Conservation (phyloP, 2,329 filamentous ascomycete genomes). For the Phyllosticta citriasiana region DNA sequence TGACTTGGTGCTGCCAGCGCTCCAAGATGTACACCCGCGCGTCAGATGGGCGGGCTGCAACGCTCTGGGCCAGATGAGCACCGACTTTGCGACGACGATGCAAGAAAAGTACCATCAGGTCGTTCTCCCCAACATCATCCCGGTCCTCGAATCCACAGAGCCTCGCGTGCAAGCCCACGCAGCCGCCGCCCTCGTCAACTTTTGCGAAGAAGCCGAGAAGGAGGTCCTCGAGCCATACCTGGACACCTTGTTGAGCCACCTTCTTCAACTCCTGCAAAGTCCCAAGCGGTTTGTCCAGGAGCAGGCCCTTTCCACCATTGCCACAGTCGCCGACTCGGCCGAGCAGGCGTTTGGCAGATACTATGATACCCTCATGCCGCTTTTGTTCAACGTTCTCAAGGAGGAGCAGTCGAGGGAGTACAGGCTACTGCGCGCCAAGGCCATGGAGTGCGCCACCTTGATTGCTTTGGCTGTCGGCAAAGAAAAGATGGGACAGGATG, state of each 20-base stretch:
- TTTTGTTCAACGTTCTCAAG: slow-evolving; percentile 80
- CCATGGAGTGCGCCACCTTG: slow-evolving; percentile 96
- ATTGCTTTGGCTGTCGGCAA: slow-evolving; percentile 94
- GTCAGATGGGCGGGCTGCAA: slow-evolving; percentile 98
- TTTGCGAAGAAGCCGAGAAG: slow-evolving; percentile 97
- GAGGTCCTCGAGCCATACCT: slow-evolving; percentile 84
- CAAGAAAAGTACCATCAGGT: slow-evolving; percentile 87
- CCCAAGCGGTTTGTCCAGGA: slow-evolving; percentile 96
- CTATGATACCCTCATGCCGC: slow-evolving; percentile 91
- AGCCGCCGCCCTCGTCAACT: slow-evolving; percentile 95
- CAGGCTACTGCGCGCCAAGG: slow-evolving; percentile 82
- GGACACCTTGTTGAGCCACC: slow-evolving; percentile 71
- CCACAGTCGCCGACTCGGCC: slow-evolving; percentile 96
- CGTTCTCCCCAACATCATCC: slow-evolving; percentile 83
- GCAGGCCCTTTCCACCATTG: slow-evolving; percentile 93
- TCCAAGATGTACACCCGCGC: slow-evolving; percentile 82
- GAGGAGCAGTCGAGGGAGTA: slow-evolving; percentile 92
- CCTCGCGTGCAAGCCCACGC: slow-evolving; percentile 91
- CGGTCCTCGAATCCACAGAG: slow-evolving; percentile 80
- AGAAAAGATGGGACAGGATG: slow-evolving; percentile 80
- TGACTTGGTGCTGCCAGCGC: slow-evolving; percentile 83
- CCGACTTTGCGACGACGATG: slow-evolving; percentile 96
- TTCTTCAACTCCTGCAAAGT: slow-evolving; percentile 81
- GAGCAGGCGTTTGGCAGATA: slow-evolving; percentile 92
- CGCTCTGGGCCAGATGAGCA: slow-evolving; percentile 98